phyloP scores from a whole-genome alignment of 805 yeast species.

The Candida silvicultrix region DNA sequence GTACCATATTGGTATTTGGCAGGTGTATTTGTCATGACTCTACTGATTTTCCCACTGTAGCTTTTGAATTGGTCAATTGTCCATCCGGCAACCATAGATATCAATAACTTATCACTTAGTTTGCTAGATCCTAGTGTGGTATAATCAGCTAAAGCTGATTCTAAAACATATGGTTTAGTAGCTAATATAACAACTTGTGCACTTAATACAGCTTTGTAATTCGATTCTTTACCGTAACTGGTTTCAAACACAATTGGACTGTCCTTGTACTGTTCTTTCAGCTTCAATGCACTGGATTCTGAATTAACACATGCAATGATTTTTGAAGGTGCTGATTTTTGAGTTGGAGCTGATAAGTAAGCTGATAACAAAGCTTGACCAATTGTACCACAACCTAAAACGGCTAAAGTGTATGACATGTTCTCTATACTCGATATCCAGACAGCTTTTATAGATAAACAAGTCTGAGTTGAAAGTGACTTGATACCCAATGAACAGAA shows the following conservation, averaged over 20 bases:
- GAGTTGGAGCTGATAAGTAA: constrained; percentile 41
- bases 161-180: constrained; percentile 81
- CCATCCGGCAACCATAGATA: constrained; percentile 90
- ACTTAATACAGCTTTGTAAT: constrained; percentile 50
- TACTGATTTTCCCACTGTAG: constrained; percentile 54
- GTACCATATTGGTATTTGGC: constrained; percentile 90
- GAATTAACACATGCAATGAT: constrained; percentile 76
- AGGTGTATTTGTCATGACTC: constrained; percentile 99
- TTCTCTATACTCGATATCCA: too few species aligned
- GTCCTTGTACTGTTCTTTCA: constrained; percentile 35
- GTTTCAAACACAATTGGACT: constrained; percentile 39
- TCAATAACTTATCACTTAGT: constrained; percentile 50
- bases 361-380: constrained; percentile 91
- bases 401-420: constrained; percentile 61
- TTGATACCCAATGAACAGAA: background rate
- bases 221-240: constrained; percentile 39
- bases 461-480: too few species aligned
- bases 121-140: constrained; percentile 38
- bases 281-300: constrained; percentile 45
- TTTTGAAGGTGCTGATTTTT: constrained; percentile 50
- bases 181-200: constrained; percentile 76
- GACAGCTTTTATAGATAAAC: too few species aligned
- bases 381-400: constrained; percentile 93
- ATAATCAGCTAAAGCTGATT: constrained; percentile 52
- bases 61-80: constrained; percentile 61